A percentile compares a stretch with the other conserved stretches of the same genome.
phyloP scores from a whole-genome alignment of 164 flowering plant species.

The Nymphaea thermarum region DNA sequence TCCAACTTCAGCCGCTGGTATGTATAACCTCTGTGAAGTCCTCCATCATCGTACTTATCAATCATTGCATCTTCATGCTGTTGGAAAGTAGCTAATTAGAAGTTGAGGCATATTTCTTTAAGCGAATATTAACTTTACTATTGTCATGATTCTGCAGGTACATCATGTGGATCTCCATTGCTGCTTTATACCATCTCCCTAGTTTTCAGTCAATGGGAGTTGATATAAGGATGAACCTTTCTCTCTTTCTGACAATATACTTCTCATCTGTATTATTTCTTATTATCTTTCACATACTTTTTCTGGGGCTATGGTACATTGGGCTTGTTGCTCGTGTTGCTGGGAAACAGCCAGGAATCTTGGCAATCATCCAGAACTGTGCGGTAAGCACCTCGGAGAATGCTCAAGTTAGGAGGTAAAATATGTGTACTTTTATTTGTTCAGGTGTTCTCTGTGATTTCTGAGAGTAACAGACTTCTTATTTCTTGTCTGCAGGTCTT shows the following conservation, averaged over 20 bases:
- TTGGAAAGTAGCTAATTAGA: no score
- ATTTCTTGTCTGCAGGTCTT: slow-evolving; percentile 45
- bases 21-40: not conserved
- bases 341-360: slow-evolving; percentile 73
- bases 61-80: no score
- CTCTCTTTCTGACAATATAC: slow-evolving; percentile 75
- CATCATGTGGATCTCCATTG: slow-evolving; percentile 83
- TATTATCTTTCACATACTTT: slow-evolving; percentile 74
- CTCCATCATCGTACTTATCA: no score
- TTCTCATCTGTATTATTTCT: slow-evolving; percentile 78
- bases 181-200: slow-evolving; percentile 95
- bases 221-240: slow-evolving; percentile 96
- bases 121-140: no score
- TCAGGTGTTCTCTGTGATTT: not conserved
- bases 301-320: slow-evolving; percentile 89
- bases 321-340: slow-evolving; percentile 99
- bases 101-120: no score
- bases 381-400: slow-evolving; percentile 47
- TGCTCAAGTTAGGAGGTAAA: not conserved
- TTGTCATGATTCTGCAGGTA: slow-evolving; percentile 44
- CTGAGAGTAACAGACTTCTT: not conserved
- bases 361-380: slow-evolving; percentile 90
- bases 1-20: slow-evolving; percentile 97
- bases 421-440: not conserved
- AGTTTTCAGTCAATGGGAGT: slow-evolving; percentile 99